phyloP scores from a whole-genome alignment of 352 stramenopile genomes.

The Hyaloperonospora brassicae region DNA sequence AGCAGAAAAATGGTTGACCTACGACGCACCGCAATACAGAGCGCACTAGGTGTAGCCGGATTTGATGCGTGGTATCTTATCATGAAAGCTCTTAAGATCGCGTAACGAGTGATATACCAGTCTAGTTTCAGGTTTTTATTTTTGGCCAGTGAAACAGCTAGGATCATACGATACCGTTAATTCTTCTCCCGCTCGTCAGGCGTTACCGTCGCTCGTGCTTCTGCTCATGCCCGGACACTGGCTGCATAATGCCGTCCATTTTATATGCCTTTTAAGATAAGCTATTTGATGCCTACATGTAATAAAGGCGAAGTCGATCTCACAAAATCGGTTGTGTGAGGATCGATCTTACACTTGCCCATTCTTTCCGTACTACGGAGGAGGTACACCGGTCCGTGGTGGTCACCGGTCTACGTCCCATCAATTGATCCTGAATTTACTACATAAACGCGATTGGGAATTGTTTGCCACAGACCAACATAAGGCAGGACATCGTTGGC shows the following conservation, averaged over 20 bases:
- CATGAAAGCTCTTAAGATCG: neutral
- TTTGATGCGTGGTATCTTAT: constrained; percentile 7
- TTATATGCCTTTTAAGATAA: constrained; percentile 67
- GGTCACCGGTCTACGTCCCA: too few species aligned
- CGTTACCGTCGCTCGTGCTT: constrained; percentile 17
- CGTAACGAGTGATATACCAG: constrained; percentile 8
- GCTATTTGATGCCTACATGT: constrained; percentile 67
- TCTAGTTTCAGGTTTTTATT: too few species aligned
- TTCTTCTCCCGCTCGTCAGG: neutral
- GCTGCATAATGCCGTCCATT: constrained; percentile 25
- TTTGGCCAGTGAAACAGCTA: constrained; percentile 8
- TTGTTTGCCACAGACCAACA: constrained; percentile 62
- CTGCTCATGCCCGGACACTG: constrained; percentile 14
- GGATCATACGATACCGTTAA: neutral
- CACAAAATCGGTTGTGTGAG: too few species aligned
- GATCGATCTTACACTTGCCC: too few species aligned
- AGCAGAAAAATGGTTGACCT: constrained; percentile 10
- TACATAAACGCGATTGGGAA: too few species aligned
- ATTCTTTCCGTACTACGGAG: too few species aligned
- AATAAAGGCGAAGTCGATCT: too few species aligned
- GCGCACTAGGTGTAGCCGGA: neutral
- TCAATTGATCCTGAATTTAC: too few species aligned
- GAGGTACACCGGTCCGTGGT: too few species aligned
- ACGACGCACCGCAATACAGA: constrained; percentile 2
- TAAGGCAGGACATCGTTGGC: constrained; percentile 56